These are phyloP conservation scores for Dalechampia spathulata DNA, from an alignment of 441 rosid species.

Conservation along the genomic window DNA sequence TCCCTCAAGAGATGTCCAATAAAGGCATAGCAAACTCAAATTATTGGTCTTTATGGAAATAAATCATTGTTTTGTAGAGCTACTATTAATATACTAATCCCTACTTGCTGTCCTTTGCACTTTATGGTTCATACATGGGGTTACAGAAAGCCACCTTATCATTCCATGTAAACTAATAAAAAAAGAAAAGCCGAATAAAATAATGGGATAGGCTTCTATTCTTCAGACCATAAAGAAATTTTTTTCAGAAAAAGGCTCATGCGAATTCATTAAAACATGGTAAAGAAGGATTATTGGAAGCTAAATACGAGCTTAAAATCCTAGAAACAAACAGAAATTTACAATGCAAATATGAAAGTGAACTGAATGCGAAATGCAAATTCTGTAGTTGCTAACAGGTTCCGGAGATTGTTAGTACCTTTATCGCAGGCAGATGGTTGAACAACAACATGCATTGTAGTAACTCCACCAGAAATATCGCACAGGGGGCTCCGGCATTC, in stretches of 20 bases:
- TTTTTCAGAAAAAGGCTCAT: too few species aligned
- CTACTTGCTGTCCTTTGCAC: neutral
- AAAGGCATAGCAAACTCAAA: neutral
- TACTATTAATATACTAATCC: neutral
- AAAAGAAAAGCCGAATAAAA: neutral
- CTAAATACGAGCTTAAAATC: neutral
- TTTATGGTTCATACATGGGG: neutral
- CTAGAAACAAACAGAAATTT: too few species aligned
- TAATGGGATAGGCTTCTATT: neutral
- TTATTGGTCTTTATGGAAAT: neutral
- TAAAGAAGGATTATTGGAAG: neutral
- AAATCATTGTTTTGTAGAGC: neutral
- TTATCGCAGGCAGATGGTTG: slow-evolving; percentile 66
- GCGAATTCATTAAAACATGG: neutral
- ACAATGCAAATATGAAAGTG: too few species aligned
- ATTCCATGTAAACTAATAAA: neutral
- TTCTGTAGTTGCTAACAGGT: too few species aligned
- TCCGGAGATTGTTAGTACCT: slow-evolving; percentile 34
- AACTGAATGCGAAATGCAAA: too few species aligned
- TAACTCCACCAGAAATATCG: slow-evolving; percentile 75
- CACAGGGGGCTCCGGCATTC: slow-evolving; percentile 83
- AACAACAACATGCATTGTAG: slow-evolving; percentile 95
- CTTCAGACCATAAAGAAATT: neutral
- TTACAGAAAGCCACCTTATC: neutral
- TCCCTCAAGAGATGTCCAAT: slow-evolving; percentile 7